Conservation (phyloP, 2,329 filamentous ascomycete genomes). For the Exophiala sp. region DNA sequence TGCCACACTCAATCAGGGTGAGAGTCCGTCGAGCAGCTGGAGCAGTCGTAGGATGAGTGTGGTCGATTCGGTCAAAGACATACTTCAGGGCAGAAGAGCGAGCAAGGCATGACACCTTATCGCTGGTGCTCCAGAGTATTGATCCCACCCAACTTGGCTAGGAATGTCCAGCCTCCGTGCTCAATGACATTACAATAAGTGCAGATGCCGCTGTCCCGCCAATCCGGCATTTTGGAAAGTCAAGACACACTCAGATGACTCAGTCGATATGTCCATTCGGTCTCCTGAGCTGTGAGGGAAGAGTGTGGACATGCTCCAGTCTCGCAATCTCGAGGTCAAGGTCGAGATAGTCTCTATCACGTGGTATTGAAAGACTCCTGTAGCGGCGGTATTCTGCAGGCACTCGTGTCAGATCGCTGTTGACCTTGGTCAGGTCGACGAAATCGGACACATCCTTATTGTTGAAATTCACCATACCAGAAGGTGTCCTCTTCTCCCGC, state of each 20-base stretch:
- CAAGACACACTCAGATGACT: not conserved
- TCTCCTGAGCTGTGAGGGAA: conserved; percentile 10
- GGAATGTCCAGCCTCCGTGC: not conserved
- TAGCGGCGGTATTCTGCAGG: conserved; percentile 22
- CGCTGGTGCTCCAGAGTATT: not conserved
- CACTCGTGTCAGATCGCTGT: conserved; percentile 40
- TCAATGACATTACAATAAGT: conserved; percentile 1
- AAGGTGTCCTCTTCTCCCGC: conserved; percentile 10
- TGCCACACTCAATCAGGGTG: not conserved
- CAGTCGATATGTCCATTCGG: conserved; percentile 5
- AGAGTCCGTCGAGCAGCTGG: conserved; percentile 2
- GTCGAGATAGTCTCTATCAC: conserved; percentile 7
- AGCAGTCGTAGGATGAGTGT: conserved; percentile 10
- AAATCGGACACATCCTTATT: conserved; percentile 41
- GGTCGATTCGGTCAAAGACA: conserved; percentile 14
- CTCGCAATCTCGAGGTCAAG: conserved; percentile 23
- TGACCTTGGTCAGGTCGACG: conserved; percentile 43
- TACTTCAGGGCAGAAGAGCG: conserved; percentile 7
- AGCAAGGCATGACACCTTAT: conserved; percentile 7
- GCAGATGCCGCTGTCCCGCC: conserved; percentile 1
- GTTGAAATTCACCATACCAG: conserved; percentile 17
- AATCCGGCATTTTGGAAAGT: not conserved
- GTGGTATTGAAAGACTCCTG: conserved; percentile 4
- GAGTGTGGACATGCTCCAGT: conserved; percentile 23
- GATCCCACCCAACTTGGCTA: not conserved